Base-by-base conservation (phyloP, 148 eudicot species). In the Camellia japonica region DNA sequence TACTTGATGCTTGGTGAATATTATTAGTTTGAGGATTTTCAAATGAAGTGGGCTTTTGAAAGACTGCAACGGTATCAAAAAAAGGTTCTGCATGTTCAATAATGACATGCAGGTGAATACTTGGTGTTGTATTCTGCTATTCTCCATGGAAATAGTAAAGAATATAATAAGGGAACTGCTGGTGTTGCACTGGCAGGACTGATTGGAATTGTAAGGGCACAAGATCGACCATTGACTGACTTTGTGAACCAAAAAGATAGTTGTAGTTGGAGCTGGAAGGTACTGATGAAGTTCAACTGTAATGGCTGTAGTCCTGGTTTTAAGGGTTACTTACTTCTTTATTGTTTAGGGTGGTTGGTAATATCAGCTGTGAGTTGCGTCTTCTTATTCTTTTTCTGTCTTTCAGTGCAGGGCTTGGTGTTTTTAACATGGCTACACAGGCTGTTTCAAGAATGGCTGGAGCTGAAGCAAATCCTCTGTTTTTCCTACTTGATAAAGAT, bases 11-110 rank as follows among this genome's bases (percentile, higher is more conserved):
- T 70, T 77, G 68, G 64, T 18, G 23, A 59, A 66, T 41, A 75
- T 82, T 82, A 59, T 81, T 90, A 96, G 98, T 96, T 96, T 90
- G 99, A 93, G 85, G 99, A 96, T 85, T 96, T 96, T 71, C 98
- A 96, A 90, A 90, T 94, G 94, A 93, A 96, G 86, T 96, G 99
- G 99, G 99, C 99, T 73, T 96, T 96, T 87, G 94, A 93, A 87
- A 93, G 98, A 70, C 89, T 96, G 80, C 85, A 91, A 82, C 89
- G 98, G 60, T 96, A 94, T 80, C 93, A 95, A 75, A 86, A 86
- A 81, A 81, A 90, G 80, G 87, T 91, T 90, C 80, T 96, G 98
- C 93, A 96, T 96, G 99, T 96, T 96, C 83, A 96, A 96, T 88
- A 98, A 96, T 84, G 99, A 96, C 84, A 86, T 96, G 85, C 99